These are phyloP conservation scores for Teratosphaeria pseudoeucalypti DNA, from an alignment of 2,329 filamentous ascomycete species.

Conservation along the genomic window DNA sequence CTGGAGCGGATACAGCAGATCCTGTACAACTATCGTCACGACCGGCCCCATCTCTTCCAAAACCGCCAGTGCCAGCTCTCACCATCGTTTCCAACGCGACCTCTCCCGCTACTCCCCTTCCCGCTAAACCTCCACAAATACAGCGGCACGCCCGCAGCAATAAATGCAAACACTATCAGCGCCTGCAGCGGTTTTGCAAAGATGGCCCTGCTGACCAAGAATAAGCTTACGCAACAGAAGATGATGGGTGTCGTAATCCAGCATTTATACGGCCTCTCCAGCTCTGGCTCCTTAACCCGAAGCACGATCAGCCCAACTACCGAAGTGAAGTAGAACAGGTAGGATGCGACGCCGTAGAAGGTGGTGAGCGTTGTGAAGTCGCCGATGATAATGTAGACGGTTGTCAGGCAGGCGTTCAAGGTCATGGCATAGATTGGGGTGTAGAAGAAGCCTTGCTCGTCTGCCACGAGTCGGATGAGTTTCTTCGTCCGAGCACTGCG, in stretches of 20 bases:
- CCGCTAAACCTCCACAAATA: conserved; percentile 79
- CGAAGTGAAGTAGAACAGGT: conserved; percentile 93
- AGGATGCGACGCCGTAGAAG: conserved; percentile 94
- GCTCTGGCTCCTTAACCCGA: conserved; percentile 71
- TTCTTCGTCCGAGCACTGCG: conserved; percentile 40
- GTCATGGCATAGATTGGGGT: conserved; percentile 88
- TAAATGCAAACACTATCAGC: conserved; percentile 73
- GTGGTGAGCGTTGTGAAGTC: conserved; percentile 88
- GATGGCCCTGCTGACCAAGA: conserved; percentile 76
- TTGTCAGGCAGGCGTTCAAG: conserved; percentile 66
- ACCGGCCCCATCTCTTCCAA: conserved; percentile 33
- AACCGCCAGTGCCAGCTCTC: conserved; percentile 31
- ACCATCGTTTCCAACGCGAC: conserved; percentile 16
- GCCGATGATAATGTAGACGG: conserved; percentile 70
- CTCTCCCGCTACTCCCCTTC: conserved; percentile 28
- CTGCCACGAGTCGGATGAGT: conserved; percentile 56
- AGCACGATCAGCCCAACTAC: conserved; percentile 88
- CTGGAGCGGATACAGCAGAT: neutral
- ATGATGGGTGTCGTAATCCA: conserved; percentile 97
- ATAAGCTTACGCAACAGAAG: conserved; percentile 95
- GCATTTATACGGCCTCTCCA: conserved; percentile 85
- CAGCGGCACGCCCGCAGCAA: conserved; percentile 71
- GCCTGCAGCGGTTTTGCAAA: conserved; percentile 89
- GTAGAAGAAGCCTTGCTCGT: conserved; percentile 75
- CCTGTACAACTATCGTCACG: neutral